These are phyloP conservation scores for Keithomyces neogunnii DNA, from an alignment of 2,329 filamentous ascomycete species.

Conservation along the genomic window DNA sequence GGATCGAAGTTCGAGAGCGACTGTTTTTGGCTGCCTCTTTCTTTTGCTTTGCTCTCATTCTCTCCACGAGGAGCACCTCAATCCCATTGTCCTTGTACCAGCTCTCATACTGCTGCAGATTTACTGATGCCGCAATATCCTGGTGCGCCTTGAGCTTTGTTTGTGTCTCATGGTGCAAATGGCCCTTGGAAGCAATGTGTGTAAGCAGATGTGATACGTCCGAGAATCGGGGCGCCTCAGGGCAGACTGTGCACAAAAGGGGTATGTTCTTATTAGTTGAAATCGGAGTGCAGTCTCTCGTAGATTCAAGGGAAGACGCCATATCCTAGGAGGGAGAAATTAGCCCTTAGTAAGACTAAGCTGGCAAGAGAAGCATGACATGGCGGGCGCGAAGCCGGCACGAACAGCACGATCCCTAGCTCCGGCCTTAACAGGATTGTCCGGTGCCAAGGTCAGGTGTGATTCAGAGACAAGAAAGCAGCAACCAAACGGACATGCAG, in stretches of 20 bases:
- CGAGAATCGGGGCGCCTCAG: slow-evolving; percentile 71
- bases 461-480: slow-evolving; percentile 16
- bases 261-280: slow-evolving; percentile 40
- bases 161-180: slow-evolving; percentile 77
- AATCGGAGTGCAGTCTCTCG: slow-evolving; percentile 12
- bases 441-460: not conserved
- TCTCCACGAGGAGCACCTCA: slow-evolving; percentile 64
- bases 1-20: slow-evolving; percentile 20
- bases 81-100: slow-evolving; percentile 73
- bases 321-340: slow-evolving; percentile 22
- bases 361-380: slow-evolving; percentile 6
- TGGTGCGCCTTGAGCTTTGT: slow-evolving; percentile 63
- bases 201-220: slow-evolving; percentile 89
- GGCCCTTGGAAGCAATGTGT: slow-evolving; percentile 87
- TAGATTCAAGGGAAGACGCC: slow-evolving; percentile 22
- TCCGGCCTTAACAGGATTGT: not conserved
- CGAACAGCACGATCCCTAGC: not conserved
- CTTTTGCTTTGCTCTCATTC: slow-evolving; percentile 67
- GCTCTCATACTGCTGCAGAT: slow-evolving; percentile 60
- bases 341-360: slow-evolving; percentile 12
- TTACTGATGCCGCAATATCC: slow-evolving; percentile 54
- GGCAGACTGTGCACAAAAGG: slow-evolving; percentile 76
- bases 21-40: slow-evolving; percentile 51
- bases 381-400: slow-evolving; percentile 2
- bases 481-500: slow-evolving; percentile 12